Evolutionary conservation across 805 yeast species (phyloP).

Genomic region (Aciculoconidium aculeatum): DNA sequence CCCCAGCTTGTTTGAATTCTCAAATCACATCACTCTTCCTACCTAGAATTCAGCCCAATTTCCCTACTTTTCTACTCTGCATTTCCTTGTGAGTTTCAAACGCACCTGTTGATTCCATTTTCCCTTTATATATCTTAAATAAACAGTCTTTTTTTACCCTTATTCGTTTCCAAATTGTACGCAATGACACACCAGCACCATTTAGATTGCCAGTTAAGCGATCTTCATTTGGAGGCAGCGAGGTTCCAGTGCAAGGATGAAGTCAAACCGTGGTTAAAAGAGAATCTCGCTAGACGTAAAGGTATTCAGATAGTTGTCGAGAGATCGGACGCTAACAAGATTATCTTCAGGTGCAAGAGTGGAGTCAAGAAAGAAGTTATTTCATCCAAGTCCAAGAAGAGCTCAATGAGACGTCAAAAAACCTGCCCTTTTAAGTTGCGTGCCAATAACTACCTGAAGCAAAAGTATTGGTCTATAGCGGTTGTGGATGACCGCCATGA

Average conservation of each 20-base stretch:
- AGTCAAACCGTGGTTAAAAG: slow-evolving; percentile 59
- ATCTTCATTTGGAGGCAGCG: slow-evolving; percentile 16
- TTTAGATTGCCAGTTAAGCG: slow-evolving; percentile 10
- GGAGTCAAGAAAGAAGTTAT: slow-evolving; percentile 11
- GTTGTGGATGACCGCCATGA: slow-evolving; percentile 57
- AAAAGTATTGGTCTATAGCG: slow-evolving; percentile 53
- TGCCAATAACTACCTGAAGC: slow-evolving; percentile 52
- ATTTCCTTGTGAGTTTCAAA: no score
- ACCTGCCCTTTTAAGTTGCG: slow-evolving; percentile 62
- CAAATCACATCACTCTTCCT: no score
- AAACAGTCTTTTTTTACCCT: no score
- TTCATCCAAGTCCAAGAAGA: slow-evolving; percentile 11
- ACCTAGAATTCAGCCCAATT: no score
- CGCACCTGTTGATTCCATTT: no score
- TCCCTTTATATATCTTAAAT: no score
- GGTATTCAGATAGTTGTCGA: slow-evolving; percentile 57
- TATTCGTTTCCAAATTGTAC: no score
- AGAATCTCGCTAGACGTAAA: slow-evolving; percentile 36
- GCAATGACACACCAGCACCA: no score
- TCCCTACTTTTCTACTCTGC: no score
- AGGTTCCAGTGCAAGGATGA: slow-evolving; percentile 34
- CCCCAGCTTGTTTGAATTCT: no score
- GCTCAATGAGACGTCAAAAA: slow-evolving; percentile 16
- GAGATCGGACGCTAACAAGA: slow-evolving; percentile 54
- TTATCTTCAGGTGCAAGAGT: slow-evolving; percentile 56